Base-by-base conservation (phyloP, 768 basidiomycete genomes). In the Termitomyces heimii region DNA sequence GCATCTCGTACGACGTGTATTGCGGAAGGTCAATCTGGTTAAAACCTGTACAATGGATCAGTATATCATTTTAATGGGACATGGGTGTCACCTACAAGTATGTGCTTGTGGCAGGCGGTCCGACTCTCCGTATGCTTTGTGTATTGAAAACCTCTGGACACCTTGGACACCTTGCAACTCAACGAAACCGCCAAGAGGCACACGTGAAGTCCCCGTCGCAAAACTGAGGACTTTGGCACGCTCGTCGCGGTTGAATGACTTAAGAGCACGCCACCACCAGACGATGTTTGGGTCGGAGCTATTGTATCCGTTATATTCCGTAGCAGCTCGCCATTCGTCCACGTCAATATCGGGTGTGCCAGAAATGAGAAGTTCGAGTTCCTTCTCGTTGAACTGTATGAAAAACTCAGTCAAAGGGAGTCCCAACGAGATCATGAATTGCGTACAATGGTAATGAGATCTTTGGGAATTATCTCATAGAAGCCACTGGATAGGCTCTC, bases 201-300 rank as follows among this genome's bases (percentile, higher is more conserved):
- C 96, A 46, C 95, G 82, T 9, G 94, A 94, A 5, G 92, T 85
- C 58, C 93, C 85, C 1, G 97, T 96, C 14, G 94, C 95, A 72
- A 99, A 99, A 77, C 95, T 96, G 56, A 99, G 78, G 45, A 99
- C 92, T 71, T 97, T 94, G 32, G 97, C 94, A 55, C 94, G 80
- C 72, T 99, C 97, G 65, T 98, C 95, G 34, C 96, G 89, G 63
- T 90, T 93, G 76, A 98, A 98, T 9, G 94, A 96, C 72, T 98
- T 94, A 43, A 99, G 82, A 2, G 96, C 96, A 62, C 97, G 83
- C 97, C 97, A 99, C 89, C 94, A 98, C 95, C 95, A 99, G 29
- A 92, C 87, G 58, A 98, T 94, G 66, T 96, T 94, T 6, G 96
- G 92, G 69, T 99, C 95, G 3, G 89, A 90, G 65, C 88, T 82